These are phyloP conservation scores for Ophiobolus disseminans DNA, from an alignment of 2,329 filamentous ascomycete genomes.

Conservation along the genomic window DNA sequence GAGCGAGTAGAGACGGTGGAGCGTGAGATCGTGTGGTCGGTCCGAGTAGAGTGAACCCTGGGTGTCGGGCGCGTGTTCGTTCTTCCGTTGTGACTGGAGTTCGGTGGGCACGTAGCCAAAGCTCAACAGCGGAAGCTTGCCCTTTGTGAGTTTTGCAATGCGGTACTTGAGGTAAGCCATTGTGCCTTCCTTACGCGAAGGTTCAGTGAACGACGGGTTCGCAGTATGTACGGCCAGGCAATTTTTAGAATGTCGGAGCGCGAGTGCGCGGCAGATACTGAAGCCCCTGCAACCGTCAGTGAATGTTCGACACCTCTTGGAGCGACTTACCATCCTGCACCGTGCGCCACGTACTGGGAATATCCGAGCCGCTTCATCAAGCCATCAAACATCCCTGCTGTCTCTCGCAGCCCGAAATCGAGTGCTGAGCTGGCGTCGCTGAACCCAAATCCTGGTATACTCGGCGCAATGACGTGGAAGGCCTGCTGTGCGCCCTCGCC, in stretches of 20 bases:
- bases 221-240: slow-evolving; percentile 69
- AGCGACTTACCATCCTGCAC: slow-evolving; percentile 55
- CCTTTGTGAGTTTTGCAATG: slow-evolving; percentile 54
- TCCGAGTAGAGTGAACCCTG: slow-evolving; percentile 1
- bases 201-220: slow-evolving; percentile 62
- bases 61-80: not conserved
- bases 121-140: slow-evolving; percentile 55
- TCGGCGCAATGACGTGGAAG: slow-evolving; percentile 72
- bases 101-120: slow-evolving; percentile 65
- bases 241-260: slow-evolving; percentile 55
- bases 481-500: slow-evolving; percentile 44
- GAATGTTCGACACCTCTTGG: not conserved
- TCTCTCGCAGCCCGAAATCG: slow-evolving; percentile 58
- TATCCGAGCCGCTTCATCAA: slow-evolving; percentile 70
- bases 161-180: slow-evolving; percentile 64
- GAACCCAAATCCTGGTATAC: slow-evolving; percentile 71
- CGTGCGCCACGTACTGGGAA: slow-evolving; percentile 63
- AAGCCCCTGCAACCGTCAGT: slow-evolving; percentile 48
- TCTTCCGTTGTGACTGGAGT: slow-evolving; percentile 36
- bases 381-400: slow-evolving; percentile 63
- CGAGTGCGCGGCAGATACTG: slow-evolving; percentile 54
- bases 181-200: slow-evolving; percentile 55
- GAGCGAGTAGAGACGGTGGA: slow-evolving; percentile 38
- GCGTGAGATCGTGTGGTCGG: slow-evolving; percentile 16
- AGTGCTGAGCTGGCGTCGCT: slow-evolving; percentile 66